These are phyloP conservation scores for Pichia occidentalis DNA, from an alignment of 805 yeast genomes.

Conservation along the genomic window DNA sequence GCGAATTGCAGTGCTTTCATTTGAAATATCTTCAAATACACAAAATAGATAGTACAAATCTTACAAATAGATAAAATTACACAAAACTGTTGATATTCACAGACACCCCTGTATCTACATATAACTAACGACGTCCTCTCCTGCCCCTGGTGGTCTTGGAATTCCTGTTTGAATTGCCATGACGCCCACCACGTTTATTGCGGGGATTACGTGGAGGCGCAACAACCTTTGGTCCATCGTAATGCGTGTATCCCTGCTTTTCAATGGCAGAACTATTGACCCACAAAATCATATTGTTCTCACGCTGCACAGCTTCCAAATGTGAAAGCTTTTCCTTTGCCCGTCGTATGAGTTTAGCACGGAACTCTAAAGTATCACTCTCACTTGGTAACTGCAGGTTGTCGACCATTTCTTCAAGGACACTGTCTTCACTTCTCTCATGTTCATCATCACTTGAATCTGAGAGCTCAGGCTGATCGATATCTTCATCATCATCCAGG, in stretches of 20 bases:
- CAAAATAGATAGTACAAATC: too few relatives aligned
- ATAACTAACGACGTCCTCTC: too few relatives aligned
- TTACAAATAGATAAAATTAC: too few relatives aligned
- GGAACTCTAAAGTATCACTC: not conserved
- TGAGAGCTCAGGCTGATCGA: slow-evolving; percentile 14
- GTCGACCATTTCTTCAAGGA: slow-evolving; percentile 26
- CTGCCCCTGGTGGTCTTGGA: slow-evolving; percentile 3
- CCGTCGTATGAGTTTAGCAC: not conserved
- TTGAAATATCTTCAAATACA: too few relatives aligned
- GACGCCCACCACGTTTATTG: slow-evolving; percentile 11
- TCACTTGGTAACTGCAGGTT: slow-evolving; percentile 11
- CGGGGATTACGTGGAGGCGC: slow-evolving; percentile 11
- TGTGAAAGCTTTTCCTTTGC: slow-evolving; percentile 28
- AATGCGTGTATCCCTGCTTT: slow-evolving; percentile 43
- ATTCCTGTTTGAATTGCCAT: not conserved
- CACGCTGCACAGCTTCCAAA: slow-evolving; percentile 16
- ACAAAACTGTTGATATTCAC: too few relatives aligned
- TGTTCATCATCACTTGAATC: not conserved
- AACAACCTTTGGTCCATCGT: slow-evolving; percentile 39
- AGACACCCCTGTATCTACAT: too few relatives aligned
- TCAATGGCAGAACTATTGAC: slow-evolving; percentile 54
- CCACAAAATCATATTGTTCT: slow-evolving; percentile 34
- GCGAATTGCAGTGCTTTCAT: too few relatives aligned
- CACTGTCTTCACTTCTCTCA: too few relatives aligned
- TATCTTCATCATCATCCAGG: slow-evolving; percentile 17